Conservation (phyloP, 2,329 filamentous ascomycete genomes). For the Aspergillus costaricaensis region DNA sequence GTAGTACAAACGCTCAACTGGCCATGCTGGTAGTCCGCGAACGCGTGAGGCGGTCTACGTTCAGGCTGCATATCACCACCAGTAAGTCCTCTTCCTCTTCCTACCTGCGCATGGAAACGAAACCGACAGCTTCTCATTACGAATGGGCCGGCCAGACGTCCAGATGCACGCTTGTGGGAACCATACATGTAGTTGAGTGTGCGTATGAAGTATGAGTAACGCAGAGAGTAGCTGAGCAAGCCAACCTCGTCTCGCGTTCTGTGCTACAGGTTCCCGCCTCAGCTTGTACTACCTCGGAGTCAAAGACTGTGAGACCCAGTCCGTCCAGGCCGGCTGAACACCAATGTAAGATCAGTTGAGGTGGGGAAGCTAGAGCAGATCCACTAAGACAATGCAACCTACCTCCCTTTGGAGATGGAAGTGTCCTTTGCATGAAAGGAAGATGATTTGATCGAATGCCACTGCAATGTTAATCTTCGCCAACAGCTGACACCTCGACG, state of each 20-base stretch:
- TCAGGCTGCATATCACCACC: not conserved
- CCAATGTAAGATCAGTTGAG: not conserved
- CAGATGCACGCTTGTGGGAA: not conserved
- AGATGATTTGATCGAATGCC: not conserved
- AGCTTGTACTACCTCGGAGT: not conserved
- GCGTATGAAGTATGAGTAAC: not conserved
- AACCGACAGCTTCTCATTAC: not conserved
- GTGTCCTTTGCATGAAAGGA: not conserved
- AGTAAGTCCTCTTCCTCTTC: not conserved
- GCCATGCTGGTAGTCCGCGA: not conserved
- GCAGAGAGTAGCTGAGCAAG: not conserved
- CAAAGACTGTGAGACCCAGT: not conserved
- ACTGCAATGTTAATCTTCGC: no score
- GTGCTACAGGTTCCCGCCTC: not conserved
- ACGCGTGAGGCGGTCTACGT: not conserved
- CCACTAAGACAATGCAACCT: not conserved
- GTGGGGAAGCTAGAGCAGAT: not conserved
- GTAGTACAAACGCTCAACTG: not conserved
- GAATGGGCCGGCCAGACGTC: not conserved
- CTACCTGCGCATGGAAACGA: not conserved
- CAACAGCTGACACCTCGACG: no score
- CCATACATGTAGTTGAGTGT: not conserved
- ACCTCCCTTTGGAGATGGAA: not conserved
- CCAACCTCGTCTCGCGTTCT: not conserved
- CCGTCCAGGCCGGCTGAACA: not conserved